Percentiles rank a stretch among this genome's conserved stretches.
These are phyloP conservation scores for Lanmaoa pseudosensibilis DNA, from an alignment of 768 basidiomycete species.

Conservation along the genomic window DNA sequence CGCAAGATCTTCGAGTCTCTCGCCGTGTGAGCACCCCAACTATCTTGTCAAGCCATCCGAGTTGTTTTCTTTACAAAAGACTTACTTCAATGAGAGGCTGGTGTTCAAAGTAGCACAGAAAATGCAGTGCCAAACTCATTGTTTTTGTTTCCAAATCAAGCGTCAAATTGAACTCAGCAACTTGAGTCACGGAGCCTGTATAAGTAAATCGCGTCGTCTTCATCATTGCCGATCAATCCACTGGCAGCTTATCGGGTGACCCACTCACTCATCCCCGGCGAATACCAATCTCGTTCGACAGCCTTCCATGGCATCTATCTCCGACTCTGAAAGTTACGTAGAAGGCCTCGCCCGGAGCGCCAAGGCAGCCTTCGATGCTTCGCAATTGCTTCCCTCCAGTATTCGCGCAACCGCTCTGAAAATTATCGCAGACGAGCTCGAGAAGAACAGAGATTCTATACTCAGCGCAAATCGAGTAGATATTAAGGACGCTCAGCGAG, in stretches of 20 bases:
- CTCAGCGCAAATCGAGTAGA: constrained; percentile 81
- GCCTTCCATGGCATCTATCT: constrained; percentile 11
- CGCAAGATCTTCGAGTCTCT: not conserved
- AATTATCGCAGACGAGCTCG: constrained; percentile 67
- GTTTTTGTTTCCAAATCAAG: too few relatives aligned
- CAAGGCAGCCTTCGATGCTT: constrained; percentile 81
- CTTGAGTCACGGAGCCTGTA: too few relatives aligned
- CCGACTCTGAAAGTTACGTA: constrained; percentile 29
- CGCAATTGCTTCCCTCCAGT: constrained; percentile 71
- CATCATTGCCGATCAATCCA: not conserved
- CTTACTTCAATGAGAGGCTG: too few relatives aligned
- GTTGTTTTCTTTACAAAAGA: too few relatives aligned
- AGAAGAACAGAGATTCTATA: constrained; percentile 62
- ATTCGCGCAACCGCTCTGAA: constrained; percentile 73
- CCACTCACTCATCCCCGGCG: not conserved
- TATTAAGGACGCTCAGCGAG: constrained; percentile 72
- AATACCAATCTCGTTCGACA: not conserved
- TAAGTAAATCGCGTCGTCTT: not conserved
- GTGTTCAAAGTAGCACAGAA: too few relatives aligned
- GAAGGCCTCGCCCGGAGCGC: constrained; percentile 73
- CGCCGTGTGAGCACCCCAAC: not conserved
- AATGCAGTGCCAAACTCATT: too few relatives aligned
- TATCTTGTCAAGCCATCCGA: too few relatives aligned
- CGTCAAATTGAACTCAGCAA: too few relatives aligned
- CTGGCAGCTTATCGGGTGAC: not conserved